A percentile compares a stretch with the other conserved stretches of the same genome.
These are phyloP conservation scores for Kewa caespitosa DNA, from an alignment of 179 eudicot genomes.

Conservation along the genomic window DNA sequence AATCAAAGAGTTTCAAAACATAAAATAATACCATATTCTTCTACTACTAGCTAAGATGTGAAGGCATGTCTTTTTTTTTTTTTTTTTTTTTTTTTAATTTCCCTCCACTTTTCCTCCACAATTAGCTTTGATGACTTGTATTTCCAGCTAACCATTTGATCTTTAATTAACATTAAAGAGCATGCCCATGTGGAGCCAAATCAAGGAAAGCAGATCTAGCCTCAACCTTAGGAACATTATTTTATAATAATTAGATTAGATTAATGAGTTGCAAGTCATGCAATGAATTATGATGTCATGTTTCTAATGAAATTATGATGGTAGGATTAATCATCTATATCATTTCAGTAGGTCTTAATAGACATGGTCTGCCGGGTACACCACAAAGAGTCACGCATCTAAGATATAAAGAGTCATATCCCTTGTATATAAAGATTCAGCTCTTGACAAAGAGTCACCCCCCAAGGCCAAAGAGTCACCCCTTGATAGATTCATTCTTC, in stretches of 20 bases:
- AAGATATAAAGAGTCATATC: no score
- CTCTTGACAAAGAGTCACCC: no score
- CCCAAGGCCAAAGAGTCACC: no score
- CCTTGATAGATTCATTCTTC: no score
- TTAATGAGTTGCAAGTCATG: slow-evolving; percentile 7
- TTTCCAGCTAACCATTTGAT: slow-evolving; percentile 35
- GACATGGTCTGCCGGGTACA: no score
- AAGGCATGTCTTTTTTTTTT: slow-evolving; percentile 19
- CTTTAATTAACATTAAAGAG: slow-evolving; percentile 11
- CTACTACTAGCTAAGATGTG: slow-evolving; percentile 12
- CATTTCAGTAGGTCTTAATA: no score
- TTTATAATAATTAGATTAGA: neutral
- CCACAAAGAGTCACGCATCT: no score
- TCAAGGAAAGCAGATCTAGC: slow-evolving; percentile 23
- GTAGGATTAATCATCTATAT: no score
- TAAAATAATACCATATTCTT: neutral
- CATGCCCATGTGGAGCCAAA: slow-evolving; percentile 35
- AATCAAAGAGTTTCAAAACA: neutral
- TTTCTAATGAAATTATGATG: no score
- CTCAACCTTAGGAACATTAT: slow-evolving; percentile 19
- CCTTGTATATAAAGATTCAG: no score
- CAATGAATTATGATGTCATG: slow-evolving; percentile 23
- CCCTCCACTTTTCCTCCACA: slow-evolving; percentile 35
- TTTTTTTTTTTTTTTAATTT: no score
- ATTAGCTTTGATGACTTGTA: slow-evolving; percentile 21